These are phyloP conservation scores for Aspergillus cristatus DNA, from an alignment of 495 filamentous ascomycete genomes.

Conservation along the genomic window DNA sequence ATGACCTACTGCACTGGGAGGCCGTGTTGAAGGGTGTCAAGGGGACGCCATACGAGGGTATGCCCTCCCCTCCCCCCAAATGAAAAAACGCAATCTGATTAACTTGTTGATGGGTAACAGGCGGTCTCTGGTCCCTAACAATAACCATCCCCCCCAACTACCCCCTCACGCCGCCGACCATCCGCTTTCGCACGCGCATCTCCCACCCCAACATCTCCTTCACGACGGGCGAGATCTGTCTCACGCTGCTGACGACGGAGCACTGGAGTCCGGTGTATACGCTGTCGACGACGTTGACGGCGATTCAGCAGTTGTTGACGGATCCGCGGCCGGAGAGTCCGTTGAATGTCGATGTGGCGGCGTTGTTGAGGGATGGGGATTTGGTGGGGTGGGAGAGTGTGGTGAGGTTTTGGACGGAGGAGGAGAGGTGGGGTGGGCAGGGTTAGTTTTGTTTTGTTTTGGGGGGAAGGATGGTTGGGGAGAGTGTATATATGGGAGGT, in stretches of 20 bases:
- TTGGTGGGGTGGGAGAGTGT: constrained; percentile 64
- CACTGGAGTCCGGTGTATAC: constrained; percentile 82
- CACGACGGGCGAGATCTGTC: constrained; percentile 81
- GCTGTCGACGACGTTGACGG: constrained; percentile 64
- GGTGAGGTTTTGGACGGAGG: constrained; percentile 68
- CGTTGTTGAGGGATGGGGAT: constrained; percentile 68
- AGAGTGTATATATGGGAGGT: background rate
- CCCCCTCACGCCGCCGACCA: constrained; percentile 64
- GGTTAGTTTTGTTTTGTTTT: background rate
- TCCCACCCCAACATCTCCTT: constrained; percentile 82
- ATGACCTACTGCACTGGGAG: constrained; percentile 66
- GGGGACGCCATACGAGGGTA: constrained; percentile 65
- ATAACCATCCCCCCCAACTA: constrained; percentile 72
- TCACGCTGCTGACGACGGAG: constrained; percentile 70
- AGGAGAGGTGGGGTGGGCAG: constrained; percentile 33
- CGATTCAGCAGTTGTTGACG: constrained; percentile 66
- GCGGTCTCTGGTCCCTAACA: constrained; percentile 73
- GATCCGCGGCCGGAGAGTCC: constrained; percentile 74
- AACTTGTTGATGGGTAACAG: constrained; percentile 26
- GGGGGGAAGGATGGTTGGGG: background rate
- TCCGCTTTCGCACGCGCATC: constrained; percentile 70
- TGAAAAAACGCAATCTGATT: background rate
- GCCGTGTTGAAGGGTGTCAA: constrained; percentile 66
- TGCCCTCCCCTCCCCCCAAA: background rate
- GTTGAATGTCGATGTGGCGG: constrained; percentile 82